A percentile compares a stretch with the other conserved stretches of the same genome.
Evolutionary conservation across 352 stramenopile species (phyloP).

Genomic region (Globisporangium solare): DNA sequence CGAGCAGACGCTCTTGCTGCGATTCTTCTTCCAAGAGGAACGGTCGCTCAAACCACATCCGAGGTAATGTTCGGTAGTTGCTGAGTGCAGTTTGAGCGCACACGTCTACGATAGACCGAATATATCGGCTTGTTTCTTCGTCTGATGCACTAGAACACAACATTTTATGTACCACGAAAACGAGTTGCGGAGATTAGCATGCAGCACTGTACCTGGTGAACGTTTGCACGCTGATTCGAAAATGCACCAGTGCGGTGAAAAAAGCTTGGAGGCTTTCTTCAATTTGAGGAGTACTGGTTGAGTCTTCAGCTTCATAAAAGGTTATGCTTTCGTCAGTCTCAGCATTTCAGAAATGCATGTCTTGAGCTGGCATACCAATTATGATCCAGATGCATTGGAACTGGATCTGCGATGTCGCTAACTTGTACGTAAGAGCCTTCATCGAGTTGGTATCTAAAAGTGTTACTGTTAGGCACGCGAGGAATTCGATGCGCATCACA

Average conservation of each 20-base stretch:
- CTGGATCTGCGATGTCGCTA: conserved; percentile 54
- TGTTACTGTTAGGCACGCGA: background rate
- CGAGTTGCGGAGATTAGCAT: background rate
- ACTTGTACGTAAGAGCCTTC: conserved; percentile 49
- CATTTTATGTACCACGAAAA: background rate
- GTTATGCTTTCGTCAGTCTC: conserved; percentile 6
- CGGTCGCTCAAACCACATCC: conserved; percentile 68
- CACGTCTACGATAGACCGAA: conserved; percentile 47
- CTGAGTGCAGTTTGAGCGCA: conserved; percentile 48
- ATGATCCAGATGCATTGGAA: conserved; percentile 60
- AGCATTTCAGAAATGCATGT: background rate
- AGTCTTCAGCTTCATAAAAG: conserved; percentile 12
- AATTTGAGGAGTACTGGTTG: background rate
- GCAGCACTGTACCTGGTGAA: conserved; percentile 30
- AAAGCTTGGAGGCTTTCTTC: conserved; percentile 32
- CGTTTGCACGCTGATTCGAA: conserved; percentile 42
- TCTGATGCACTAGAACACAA: conserved; percentile 23
- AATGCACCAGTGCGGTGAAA: conserved; percentile 56
- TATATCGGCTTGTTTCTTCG: conserved; percentile 30
- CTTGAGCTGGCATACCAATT: conserved; percentile 29
- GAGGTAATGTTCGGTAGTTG: conserved; percentile 38
- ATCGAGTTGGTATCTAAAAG: conserved; percentile 19
- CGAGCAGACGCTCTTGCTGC: conserved; percentile 67
- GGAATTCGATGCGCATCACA: background rate
- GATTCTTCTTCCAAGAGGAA: conserved; percentile 77